Evolutionary conservation across 805 yeast genomes (phyloP).

Genomic region (Zygotorulaspora danielsina): DNA sequence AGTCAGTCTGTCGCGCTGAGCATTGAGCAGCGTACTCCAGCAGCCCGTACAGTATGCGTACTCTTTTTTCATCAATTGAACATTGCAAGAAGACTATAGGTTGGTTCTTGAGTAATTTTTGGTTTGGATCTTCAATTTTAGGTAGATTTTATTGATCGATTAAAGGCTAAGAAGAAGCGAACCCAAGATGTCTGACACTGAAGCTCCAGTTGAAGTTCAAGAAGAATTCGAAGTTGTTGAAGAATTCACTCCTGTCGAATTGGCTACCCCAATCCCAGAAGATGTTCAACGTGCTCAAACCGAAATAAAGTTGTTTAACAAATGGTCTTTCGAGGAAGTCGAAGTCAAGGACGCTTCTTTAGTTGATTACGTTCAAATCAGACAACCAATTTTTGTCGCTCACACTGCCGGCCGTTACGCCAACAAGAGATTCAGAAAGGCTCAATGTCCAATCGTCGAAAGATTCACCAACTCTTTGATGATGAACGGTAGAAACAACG

Average conservation of each 20-base stretch:
- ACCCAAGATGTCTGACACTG: conserved; percentile 77
- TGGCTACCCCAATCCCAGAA: conserved; percentile 95
- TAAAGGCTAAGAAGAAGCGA: conserved; percentile 12
- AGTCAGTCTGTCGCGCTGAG: not conserved
- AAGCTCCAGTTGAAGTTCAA: conserved; percentile 55
- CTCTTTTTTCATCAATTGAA: conserved; percentile 2
- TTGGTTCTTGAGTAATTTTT: not conserved
- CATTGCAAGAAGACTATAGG: conserved; percentile 1
- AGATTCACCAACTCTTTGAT: conserved; percentile 99
- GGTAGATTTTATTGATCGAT: not conserved
- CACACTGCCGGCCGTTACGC: conserved; percentile 99
- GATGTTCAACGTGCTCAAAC: conserved; percentile 94
- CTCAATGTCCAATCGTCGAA: conserved; percentile 99
- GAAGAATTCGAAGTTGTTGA: conserved; percentile 70
- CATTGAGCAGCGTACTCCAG: too few relatives aligned
- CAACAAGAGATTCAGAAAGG: conserved; percentile 99
- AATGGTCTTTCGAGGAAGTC: conserved; percentile 98
- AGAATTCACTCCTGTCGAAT: conserved; percentile 66
- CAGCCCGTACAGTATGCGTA: conserved; percentile 3
- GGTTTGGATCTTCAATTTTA: not conserved
- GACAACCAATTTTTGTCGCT: conserved; percentile 94
- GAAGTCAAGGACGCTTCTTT: conserved; percentile 97
- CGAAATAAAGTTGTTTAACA: conserved; percentile 98
- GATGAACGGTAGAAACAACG: conserved; percentile 99
- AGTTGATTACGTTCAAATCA: conserved; percentile 96